Conservation (phyloP, 352 stramenopile species). For the Pythium periplocum region DNA sequence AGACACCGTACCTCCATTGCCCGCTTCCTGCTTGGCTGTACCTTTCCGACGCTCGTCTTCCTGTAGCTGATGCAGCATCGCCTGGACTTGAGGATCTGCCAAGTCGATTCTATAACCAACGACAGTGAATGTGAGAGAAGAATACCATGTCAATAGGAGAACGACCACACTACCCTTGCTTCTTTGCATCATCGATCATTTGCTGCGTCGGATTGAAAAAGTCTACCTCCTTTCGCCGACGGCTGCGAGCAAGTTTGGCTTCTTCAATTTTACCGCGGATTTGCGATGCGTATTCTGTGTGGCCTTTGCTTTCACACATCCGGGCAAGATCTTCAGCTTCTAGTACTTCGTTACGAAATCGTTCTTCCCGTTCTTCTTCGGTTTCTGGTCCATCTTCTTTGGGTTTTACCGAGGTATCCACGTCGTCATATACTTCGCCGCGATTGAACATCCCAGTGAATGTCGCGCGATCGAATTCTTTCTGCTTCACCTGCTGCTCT, state of each 20-base stretch:
- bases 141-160: background rate
- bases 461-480: conserved; percentile 58
- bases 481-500: conserved; percentile 60
- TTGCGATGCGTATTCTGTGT: conserved; percentile 48
- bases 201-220: conserved; percentile 72
- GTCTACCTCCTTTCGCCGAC: conserved; percentile 55
- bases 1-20: conserved; percentile 1
- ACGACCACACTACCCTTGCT: conserved; percentile 50
- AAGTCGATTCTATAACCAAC: conserved; percentile 56
- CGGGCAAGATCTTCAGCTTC: conserved; percentile 64
- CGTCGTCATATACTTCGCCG: conserved; percentile 53
- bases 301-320: conserved; percentile 63
- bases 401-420: conserved; percentile 10
- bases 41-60: conserved; percentile 47
- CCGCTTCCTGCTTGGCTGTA: too few species aligned
- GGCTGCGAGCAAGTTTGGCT: conserved; percentile 36
- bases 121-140: background rate
- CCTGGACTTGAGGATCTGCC: conserved; percentile 60
- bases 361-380: conserved; percentile 31
- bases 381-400: conserved; percentile 1
- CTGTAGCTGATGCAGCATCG: conserved; percentile 80
- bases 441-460: conserved; percentile 84
- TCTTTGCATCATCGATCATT: conserved; percentile 77
- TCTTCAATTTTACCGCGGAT: conserved; percentile 58
- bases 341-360: conserved; percentile 56